Evolutionary conservation across 306 rosid species (phyloP).

Genomic region (Castanospermum australe): DNA sequence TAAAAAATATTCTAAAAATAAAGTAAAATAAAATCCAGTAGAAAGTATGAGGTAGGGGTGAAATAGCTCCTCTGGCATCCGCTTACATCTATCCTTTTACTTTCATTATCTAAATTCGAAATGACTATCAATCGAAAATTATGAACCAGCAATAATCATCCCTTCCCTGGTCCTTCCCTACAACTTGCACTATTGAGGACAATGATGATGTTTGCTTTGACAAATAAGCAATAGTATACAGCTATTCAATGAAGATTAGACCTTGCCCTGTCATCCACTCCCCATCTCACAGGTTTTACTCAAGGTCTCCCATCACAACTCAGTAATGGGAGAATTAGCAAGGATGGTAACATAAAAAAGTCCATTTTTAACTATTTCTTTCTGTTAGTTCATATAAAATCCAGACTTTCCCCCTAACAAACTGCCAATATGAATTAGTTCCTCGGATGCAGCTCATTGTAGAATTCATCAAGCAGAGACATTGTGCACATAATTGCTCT

Average conservation of each 20-base stretch:
- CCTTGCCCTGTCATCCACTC: too few species aligned
- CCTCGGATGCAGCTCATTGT: background rate
- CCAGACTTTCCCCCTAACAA: background rate
- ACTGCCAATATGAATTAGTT: background rate
- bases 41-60: background rate
- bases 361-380: background rate
- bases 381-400: background rate
- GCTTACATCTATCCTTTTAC: background rate
- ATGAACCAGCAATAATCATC: background rate
- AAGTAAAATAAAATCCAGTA: too few species aligned
- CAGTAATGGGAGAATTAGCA: background rate
- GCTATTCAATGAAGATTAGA: background rate
- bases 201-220: background rate
- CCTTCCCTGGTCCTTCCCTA: background rate
- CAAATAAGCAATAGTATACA: background rate
- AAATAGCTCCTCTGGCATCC: background rate
- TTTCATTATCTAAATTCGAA: background rate
- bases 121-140: background rate
- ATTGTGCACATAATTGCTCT: background rate
- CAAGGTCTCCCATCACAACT: background rate
- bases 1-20: background rate
- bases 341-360: background rate
- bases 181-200: too few species aligned
- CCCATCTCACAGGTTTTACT: too few species aligned
- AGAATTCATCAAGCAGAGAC: slow-evolving; percentile 7